Evolutionary conservation across 495 filamentous ascomycete species (phyloP), one percentile per base, ranked within the genome.

Genomic region (Hypoxylon trugodes): DNA sequence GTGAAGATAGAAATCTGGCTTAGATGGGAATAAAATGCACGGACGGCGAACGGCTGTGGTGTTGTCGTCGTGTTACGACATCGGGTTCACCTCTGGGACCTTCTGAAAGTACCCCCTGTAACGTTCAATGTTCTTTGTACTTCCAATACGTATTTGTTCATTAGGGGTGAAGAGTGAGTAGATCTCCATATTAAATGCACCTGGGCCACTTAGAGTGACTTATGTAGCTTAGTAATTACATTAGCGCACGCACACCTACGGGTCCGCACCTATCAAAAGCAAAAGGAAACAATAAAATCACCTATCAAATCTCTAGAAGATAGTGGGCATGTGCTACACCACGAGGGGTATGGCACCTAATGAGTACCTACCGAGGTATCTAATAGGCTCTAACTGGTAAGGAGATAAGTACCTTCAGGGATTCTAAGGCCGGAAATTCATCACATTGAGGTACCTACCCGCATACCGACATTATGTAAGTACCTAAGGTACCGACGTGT

Each of bases 51-150:
- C 47, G 8, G 30, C 22, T 37, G 47, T 66, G 62, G 49, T 61
- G 57, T 50, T 61, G 63, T 50, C 38, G 48, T 65, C 43, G 19
- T 60, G 63, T 66, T 66, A 66, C 63, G 63, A 66, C 63, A 66
- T 66, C 32, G 56, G 28, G 48, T 59, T 59, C 35, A 43, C 43
- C 57, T 49, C n/a, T n/a, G n/a, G n/a, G n/a, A 21, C 4, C n/a
- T 50, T 24, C 10, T 12, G 19, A 37, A 48, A 12, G 40, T 56
- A 46, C 40, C 40, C n/a, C n/a, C n/a, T n/a, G n/a, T n/a, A n/a
- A n/a, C n/a, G n/a, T 38, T 24, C 32, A 28, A 51, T 16, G 48
- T 36, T 36, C 32, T 36, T n/a, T n/a, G 22, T 46, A 46, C 42
- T 6, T 55, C 35, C 13, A 15, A 8, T 43, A 35, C 3, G 46